phyloP scores from a whole-genome alignment of 495 filamentous ascomycete species.

The Cudoniella acicularis region DNA sequence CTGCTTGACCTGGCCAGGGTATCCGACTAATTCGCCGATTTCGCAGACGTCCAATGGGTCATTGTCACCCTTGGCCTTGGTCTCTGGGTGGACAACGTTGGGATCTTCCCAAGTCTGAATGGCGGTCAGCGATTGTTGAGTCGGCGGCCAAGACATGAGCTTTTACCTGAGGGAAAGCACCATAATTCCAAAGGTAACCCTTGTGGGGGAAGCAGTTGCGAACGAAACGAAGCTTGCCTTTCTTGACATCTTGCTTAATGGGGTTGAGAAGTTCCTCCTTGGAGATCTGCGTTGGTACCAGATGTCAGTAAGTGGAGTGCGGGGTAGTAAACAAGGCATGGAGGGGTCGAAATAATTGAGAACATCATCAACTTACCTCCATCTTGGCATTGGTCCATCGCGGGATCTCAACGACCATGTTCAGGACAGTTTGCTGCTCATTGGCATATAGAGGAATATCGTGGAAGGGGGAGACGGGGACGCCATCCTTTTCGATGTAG shows the following conservation, averaged over 20 bases:
- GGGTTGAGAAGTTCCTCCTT: conserved; percentile 23
- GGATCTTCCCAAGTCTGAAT: conserved; percentile 97
- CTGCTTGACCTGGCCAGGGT: conserved; percentile 95
- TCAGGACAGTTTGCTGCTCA: conserved; percentile 84
- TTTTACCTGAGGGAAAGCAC: conserved; percentile 92
- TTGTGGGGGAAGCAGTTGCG: conserved; percentile 99
- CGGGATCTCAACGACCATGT: conserved; percentile 99
- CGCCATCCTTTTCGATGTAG: conserved; percentile 96
- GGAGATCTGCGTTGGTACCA: conserved; percentile 15
- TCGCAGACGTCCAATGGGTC: conserved; percentile 99
- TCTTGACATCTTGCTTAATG: conserved; percentile 79
- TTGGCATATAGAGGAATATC: conserved; percentile 98
- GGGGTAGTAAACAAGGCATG: conserved; percentile 5
- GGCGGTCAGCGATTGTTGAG: conserved; percentile 19
- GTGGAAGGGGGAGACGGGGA: conserved; percentile 92
- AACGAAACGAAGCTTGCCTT: conserved; percentile 93
- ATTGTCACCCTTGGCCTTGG: conserved; percentile 99
- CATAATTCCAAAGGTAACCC: conserved; percentile 99
- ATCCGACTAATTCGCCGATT: conserved; percentile 96
- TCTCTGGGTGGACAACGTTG: conserved; percentile 91
- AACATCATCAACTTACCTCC: conserved; percentile 60
- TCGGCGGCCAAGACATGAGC: conserved; percentile 2
- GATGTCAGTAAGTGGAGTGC: conserved; percentile 8
- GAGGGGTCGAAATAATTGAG: not conserved
- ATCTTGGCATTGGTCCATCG: conserved; percentile 99